Evolutionary conservation across 805 yeast genomes (phyloP).

Genomic region (Ogataea parapolymorpha): DNA sequence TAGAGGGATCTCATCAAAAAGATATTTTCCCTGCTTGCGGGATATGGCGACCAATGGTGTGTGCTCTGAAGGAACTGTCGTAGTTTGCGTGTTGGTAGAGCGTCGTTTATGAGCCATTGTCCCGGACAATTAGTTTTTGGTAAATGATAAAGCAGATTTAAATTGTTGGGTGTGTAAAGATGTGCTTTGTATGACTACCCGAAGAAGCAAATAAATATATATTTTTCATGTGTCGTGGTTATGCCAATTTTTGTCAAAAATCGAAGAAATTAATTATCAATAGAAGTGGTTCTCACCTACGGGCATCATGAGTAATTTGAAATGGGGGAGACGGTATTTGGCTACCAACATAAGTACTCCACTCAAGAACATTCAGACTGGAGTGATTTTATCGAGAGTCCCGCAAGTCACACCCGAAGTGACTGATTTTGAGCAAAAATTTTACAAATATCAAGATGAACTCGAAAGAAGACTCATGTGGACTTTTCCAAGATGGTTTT

Average conservation of each 20-base stretch:
- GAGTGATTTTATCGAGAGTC: slow-evolving; percentile 68
- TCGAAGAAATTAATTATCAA: too few relatives aligned
- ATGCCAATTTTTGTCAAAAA: too few relatives aligned
- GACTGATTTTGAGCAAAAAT: slow-evolving; percentile 67
- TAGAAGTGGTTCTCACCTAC: too few relatives aligned
- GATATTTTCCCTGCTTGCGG: slow-evolving; percentile 1
- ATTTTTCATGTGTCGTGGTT: too few relatives aligned
- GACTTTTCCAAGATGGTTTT: slow-evolving; percentile 94
- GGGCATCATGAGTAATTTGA: slow-evolving; percentile 2
- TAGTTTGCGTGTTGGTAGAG: background rate
- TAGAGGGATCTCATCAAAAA: slow-evolving; percentile 43
- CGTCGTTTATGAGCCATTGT: background rate
- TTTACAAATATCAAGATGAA: slow-evolving; percentile 79
- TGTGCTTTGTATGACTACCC: background rate
- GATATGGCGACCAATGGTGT: background rate
- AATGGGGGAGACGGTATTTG: slow-evolving; percentile 7
- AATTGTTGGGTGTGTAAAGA: background rate
- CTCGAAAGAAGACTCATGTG: slow-evolving; percentile 90
- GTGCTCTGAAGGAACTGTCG: background rate
- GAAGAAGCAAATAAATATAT: too few relatives aligned
- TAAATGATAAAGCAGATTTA: too few relatives aligned
- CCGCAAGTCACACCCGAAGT: slow-evolving; percentile 84
- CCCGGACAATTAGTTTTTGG: too few relatives aligned
- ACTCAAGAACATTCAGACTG: slow-evolving; percentile 35
- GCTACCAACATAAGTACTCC: slow-evolving; percentile 7